phyloP scores from a whole-genome alignment of 2,329 filamentous ascomycete genomes.

The Colletotrichum godetiae region DNA sequence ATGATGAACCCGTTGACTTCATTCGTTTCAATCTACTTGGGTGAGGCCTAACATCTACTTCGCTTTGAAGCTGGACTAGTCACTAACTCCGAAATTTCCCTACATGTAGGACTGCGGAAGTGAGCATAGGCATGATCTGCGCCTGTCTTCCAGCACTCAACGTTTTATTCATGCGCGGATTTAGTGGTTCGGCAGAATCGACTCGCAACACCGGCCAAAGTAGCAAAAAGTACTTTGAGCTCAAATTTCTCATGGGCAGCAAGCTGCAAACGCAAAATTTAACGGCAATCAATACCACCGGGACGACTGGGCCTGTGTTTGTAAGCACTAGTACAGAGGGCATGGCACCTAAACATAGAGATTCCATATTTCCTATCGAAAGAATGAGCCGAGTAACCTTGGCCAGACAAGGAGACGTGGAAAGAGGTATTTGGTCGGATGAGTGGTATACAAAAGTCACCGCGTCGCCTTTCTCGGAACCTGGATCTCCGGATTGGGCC shows the following conservation, averaged over 20 bases:
- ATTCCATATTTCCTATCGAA: constrained; percentile 12
- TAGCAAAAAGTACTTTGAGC: neutral
- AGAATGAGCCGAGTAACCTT: neutral
- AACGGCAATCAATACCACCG: neutral
- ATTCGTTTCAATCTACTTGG: constrained; percentile 28
- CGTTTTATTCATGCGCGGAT: constrained; percentile 5
- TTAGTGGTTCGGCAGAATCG: neutral
- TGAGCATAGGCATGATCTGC: constrained; percentile 46
- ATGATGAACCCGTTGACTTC: constrained; percentile 37
- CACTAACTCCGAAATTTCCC: neutral
- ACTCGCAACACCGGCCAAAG: neutral
- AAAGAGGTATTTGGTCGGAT: neutral
- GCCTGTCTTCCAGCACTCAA: constrained; percentile 45
- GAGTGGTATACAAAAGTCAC: neutral
- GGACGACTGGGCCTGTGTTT: neutral
- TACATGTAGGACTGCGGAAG: constrained; percentile 45
- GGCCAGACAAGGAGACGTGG: neutral
- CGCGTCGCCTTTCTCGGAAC: neutral
- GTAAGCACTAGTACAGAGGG: neutral
- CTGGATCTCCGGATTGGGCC: neutral
- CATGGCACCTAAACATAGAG: neutral
- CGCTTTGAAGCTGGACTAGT: neutral
- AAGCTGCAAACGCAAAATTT: constrained; percentile 20
- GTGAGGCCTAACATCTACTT: constrained; percentile 38
- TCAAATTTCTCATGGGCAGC: constrained; percentile 28